Evolutionary conservation across 73 alveolate genomes (phyloP).

Genomic region (Tetrahymena malaccensis): DNA sequence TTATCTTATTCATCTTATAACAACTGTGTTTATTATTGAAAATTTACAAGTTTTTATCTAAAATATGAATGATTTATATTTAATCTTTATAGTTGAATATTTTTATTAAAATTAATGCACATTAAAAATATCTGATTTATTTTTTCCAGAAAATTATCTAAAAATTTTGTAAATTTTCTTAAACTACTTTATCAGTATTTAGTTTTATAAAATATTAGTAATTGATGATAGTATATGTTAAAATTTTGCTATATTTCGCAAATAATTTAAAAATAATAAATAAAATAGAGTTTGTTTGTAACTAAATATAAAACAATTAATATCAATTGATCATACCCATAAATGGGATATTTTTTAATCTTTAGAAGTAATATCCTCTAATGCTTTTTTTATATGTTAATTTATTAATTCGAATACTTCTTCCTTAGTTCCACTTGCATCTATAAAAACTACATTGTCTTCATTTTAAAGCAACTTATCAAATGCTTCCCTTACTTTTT

Average conservation of each 20-base stretch:
- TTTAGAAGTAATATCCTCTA: not conserved
- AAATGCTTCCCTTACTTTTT: constrained; percentile 52
- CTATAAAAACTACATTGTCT: constrained; percentile 43
- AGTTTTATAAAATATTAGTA: not conserved
- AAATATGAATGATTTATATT: no score
- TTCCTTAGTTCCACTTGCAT: constrained; percentile 34
- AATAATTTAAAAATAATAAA: no score
- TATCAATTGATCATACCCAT: not conserved
- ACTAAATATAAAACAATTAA: not conserved
- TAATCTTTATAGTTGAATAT: no score
- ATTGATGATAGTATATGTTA: not conserved
- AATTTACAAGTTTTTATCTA: not conserved
- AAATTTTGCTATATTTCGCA: not conserved
- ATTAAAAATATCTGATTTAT: not conserved
- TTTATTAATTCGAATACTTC: not conserved
- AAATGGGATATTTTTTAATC: not conserved
- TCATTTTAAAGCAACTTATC: constrained; percentile 22
- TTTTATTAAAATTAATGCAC: no score
- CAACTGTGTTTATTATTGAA: not conserved
- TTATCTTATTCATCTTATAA: not conserved
- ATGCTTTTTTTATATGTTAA: not conserved
- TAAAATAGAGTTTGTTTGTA: no score
- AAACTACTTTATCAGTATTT: not conserved
- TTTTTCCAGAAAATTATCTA: not conserved
- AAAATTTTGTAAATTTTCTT: not conserved